These are phyloP conservation scores for Ceriops decandra DNA, from an alignment of 345 rosid species.

Conservation along the genomic window DNA sequence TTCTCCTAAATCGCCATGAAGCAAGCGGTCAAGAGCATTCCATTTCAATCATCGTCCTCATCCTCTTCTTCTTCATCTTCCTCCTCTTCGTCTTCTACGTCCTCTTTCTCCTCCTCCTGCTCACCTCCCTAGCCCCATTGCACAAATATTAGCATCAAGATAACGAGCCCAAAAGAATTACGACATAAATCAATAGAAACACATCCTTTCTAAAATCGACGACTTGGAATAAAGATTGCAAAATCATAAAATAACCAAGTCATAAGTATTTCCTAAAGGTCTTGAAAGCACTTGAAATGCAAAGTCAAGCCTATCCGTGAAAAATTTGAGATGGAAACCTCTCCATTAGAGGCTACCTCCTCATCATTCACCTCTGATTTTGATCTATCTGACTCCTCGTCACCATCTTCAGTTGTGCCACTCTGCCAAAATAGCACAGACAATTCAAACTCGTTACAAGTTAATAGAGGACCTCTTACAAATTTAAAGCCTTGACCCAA, in stretches of 20 bases:
- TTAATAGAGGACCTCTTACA: neutral
- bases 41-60: slow-evolving; percentile 2
- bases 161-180: too few relatives aligned
- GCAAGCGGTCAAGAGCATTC: slow-evolving; percentile 12
- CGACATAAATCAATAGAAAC: neutral
- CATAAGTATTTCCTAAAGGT: too few relatives aligned
- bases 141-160: neutral
- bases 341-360: slow-evolving; percentile 25
- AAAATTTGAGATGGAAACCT: slow-evolving; percentile 17
- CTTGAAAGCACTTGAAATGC: neutral
- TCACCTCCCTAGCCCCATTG: neutral
- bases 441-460: neutral
- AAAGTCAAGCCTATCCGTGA: too few relatives aligned
- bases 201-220: neutral
- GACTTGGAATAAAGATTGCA: neutral
- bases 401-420: slow-evolving; percentile 16
- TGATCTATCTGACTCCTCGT: slow-evolving; percentile 23
- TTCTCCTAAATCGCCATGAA: neutral
- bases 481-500: neutral
- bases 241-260: too few relatives aligned
- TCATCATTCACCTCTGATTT: slow-evolving; percentile 29
- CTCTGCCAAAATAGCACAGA: slow-evolving; percentile 16
- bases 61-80: slow-evolving; percentile 26
- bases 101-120: slow-evolving; percentile 19
- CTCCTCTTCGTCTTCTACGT: slow-evolving; percentile 40